Percentiles rank a stretch among this genome's conserved stretches.
These are phyloP conservation scores for Ceratorhiza oryzae-sativae DNA, from an alignment of 1,284 basidiomycete species.

Conservation along the genomic window DNA sequence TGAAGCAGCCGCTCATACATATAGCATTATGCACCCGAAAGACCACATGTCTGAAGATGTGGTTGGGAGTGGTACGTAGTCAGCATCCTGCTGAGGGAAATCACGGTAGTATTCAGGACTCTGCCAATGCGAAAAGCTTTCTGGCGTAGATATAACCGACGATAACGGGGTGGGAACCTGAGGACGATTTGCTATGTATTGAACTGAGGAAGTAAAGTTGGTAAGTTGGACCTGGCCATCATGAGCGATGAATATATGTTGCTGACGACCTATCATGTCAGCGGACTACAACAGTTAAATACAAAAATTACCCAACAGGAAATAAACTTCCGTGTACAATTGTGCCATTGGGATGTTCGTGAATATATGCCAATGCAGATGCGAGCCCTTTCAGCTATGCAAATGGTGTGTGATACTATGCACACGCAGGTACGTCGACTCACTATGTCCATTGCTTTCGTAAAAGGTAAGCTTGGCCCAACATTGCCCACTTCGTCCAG, in stretches of 20 bases:
- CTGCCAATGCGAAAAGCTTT: background rate
- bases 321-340: slow-evolving; percentile 15
- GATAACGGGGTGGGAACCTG: background rate
- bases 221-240: slow-evolving; percentile 16
- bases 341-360: slow-evolving; percentile 21
- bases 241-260: background rate
- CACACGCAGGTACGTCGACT: background rate
- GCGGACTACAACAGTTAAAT: too few relatives aligned
- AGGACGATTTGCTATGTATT: slow-evolving; percentile 1
- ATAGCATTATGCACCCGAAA: background rate
- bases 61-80: slow-evolving; percentile 13
- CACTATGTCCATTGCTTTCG: background rate
- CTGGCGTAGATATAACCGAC: background rate
- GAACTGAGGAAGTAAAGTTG: slow-evolving; percentile 22
- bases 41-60: slow-evolving; percentile 20
- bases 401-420: background rate
- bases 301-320: background rate
- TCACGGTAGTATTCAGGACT: slow-evolving; percentile 12
- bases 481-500: background rate
- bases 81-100: background rate
- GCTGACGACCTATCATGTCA: background rate
- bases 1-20: too few relatives aligned
- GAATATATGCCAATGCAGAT: slow-evolving; percentile 10
- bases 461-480: background rate
- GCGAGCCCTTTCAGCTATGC: slow-evolving; percentile 17